phyloP scores from a whole-genome alignment of 139 green algal species.

The Chlamydomonas sphaeroides region DNA sequence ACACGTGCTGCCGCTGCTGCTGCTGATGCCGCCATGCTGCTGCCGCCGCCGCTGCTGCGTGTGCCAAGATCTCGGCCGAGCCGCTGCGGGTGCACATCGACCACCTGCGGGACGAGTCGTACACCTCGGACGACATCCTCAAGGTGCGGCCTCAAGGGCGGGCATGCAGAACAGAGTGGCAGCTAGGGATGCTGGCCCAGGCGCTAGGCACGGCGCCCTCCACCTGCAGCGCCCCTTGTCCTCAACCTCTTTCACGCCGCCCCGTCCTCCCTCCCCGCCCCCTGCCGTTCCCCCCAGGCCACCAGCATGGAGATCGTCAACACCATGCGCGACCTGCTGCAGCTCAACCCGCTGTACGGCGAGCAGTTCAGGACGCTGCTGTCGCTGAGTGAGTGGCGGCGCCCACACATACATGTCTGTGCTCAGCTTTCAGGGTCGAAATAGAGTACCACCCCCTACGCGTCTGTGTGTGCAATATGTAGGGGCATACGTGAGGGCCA shows the following conservation, averaged over 20 bases:
- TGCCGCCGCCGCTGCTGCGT: too few relatives aligned
- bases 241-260: background rate
- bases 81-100: slow-evolving; percentile 85
- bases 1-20: too few relatives aligned
- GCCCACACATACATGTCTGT: too few relatives aligned
- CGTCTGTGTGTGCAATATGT: too few relatives aligned
- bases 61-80: slow-evolving; percentile 57
- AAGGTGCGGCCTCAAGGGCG: slow-evolving; percentile 62
- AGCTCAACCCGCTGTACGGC: slow-evolving; percentile 94
- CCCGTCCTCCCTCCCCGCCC: background rate
- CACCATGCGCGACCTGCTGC: slow-evolving; percentile 94
- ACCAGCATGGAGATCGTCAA: slow-evolving; percentile 95
- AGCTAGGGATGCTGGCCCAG: background rate
- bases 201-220: too few relatives aligned
- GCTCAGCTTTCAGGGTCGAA: too few relatives aligned
- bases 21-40: too few relatives aligned
- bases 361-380: slow-evolving; percentile 92
- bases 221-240: background rate
- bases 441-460: too few relatives aligned
- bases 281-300: slow-evolving; percentile 55
- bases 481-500: too few relatives aligned
- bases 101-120: slow-evolving; percentile 87
- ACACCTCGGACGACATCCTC: slow-evolving; percentile 84
- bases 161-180: too few relatives aligned
- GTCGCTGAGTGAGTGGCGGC: slow-evolving; percentile 48